Evolutionary conservation across 345 rosid species (phyloP), one percentile per base, ranked within the genome.

Genomic region (Populus nigra): DNA sequence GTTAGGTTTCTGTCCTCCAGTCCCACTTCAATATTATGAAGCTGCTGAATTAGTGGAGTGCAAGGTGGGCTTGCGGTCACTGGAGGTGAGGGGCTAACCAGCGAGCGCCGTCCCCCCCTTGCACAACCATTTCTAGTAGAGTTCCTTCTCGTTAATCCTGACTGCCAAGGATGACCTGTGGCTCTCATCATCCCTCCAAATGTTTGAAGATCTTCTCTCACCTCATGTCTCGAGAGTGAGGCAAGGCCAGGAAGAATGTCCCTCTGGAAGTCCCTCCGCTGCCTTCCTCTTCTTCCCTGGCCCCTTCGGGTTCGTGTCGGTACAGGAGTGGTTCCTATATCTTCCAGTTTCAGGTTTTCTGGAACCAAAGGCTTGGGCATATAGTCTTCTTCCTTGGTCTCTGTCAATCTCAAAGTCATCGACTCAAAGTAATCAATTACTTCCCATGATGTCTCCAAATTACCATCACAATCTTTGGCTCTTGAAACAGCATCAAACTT

Each of bases 241-340:
- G 86, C 79, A 71, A 95, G 94, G 55, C 99, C 97, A 2, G 98
- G 98, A 82, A 95, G 98, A 79, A 92, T 90, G 86, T 95, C 99
- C 90, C 97, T 95, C 83, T 92, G 98, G 88, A 95, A 95, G 83
- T 95, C 99, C 88, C 97, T 89, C 72, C 90, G 89, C 79, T 92
- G 97, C 88, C 99, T 91, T 74, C 98, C 99, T 83, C 99, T 89
- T 86, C 97, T 88, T 75, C 88, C 86, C 72, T 90, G 94, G 66
- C 94, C 96, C 85, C 87, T 92, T 67, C 95, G 87, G 27, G 92
- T 82, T 61, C 89, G 88, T 75, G 77, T 88, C 45, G 83, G 80
- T 76, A 87, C 76, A 13, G 79, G 67, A 6, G 76, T 50, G 71
- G 85, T 79, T 20, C 72, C 92, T 0, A 77, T 82, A 80, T 86